phyloP scores from a whole-genome alignment of 257 asterid genomes.

The Solanum acaule region DNA sequence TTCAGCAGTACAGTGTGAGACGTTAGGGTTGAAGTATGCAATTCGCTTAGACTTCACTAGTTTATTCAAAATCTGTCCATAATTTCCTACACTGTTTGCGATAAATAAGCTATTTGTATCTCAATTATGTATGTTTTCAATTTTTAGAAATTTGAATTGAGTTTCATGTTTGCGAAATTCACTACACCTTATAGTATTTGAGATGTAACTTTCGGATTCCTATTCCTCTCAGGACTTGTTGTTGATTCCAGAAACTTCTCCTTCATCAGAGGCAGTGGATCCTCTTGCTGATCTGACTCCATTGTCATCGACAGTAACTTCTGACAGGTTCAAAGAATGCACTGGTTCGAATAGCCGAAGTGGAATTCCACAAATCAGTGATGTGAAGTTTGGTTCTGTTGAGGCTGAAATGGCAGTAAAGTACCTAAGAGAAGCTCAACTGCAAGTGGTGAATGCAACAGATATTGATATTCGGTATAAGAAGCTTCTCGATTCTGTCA shows the following conservation, averaged over 20 bases:
- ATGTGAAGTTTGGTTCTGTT: not conserved
- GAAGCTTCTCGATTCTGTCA: conserved; percentile 44
- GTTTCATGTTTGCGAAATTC: not conserved
- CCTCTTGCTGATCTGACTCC: not conserved
- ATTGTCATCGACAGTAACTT: not conserved
- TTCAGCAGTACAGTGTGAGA: not conserved
- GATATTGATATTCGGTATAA: conserved; percentile 28
- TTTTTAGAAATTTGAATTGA: not conserved
- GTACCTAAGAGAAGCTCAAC: conserved; percentile 41
- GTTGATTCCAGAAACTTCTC: not conserved
- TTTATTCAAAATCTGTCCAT: not conserved
- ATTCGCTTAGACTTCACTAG: not conserved
- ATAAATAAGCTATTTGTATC: not conserved
- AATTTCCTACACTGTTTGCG: not conserved
- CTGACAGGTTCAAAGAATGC: not conserved
- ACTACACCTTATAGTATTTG: not conserved
- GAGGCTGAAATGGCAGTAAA: conserved; percentile 43
- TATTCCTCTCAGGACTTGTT: not conserved
- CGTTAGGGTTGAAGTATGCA: not conserved
- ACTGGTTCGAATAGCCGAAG: not conserved
- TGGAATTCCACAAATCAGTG: not conserved
- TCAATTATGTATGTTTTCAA: not conserved
- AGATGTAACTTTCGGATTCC: not conserved
- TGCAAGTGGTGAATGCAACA: conserved; percentile 26
- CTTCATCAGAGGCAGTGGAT: not conserved